phyloP scores from a whole-genome alignment of 2,329 filamentous ascomycete species.

The Fusarium humuli region DNA sequence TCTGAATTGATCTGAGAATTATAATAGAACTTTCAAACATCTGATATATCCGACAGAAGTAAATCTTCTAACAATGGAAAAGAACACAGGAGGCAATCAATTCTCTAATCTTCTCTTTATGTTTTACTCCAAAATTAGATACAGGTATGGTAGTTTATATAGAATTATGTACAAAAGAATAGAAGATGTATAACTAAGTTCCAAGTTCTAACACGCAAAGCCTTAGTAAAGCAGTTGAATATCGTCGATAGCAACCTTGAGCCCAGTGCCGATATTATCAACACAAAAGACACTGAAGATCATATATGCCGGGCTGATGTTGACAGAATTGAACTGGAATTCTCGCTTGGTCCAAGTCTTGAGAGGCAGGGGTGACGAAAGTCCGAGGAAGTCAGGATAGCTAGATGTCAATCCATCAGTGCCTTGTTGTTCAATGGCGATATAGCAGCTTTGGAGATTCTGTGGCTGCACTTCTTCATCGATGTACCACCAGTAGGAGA shows the following conservation, averaged over 20 bases:
- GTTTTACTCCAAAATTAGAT: too few species aligned
- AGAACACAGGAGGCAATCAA: too few species aligned
- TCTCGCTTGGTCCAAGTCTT: neutral
- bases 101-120: too few species aligned
- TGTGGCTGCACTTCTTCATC: neutral
- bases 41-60: too few species aligned
- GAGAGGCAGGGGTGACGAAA: neutral
- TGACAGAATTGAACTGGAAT: neutral
- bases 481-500: neutral
- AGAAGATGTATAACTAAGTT: too few species aligned
- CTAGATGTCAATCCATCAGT: neutral
- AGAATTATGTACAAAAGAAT: too few species aligned
- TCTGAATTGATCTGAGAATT: too few species aligned
- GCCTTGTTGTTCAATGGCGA: accelerated
- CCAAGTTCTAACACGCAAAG: too few species aligned
- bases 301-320: neutral
- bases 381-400: accelerated
- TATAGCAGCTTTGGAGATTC: neutral
- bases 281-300: neutral
- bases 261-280: neutral
- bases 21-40: too few species aligned
- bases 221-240: neutral
- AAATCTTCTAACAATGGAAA: too few species aligned
- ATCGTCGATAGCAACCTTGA: neutral
- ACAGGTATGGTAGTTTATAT: too few species aligned